These are phyloP conservation scores for Clonostachys rosea DNA, from an alignment of 2,329 filamentous ascomycete genomes.

Conservation along the genomic window DNA sequence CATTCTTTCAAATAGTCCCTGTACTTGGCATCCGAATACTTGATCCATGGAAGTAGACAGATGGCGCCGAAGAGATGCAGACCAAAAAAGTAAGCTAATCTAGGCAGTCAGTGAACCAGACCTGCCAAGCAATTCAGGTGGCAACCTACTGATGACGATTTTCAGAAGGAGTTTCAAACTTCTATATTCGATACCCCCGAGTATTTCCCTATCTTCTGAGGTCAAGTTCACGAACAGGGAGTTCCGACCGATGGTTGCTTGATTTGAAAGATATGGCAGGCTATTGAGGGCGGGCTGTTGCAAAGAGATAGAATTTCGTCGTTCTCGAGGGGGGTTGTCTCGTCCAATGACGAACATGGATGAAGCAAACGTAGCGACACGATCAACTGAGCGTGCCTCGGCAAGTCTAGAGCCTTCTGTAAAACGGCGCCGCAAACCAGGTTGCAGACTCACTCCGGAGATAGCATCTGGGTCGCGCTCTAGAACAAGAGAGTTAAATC, in stretches of 20 bases:
- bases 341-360: conserved; percentile 32
- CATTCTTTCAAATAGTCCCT: conserved; percentile 27
- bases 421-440: conserved; percentile 13
- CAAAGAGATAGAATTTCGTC: conserved; percentile 3
- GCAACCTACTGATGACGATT: conserved; percentile 29
- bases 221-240: conserved; percentile 38
- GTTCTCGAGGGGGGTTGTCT: conserved; percentile 8
- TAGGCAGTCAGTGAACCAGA: not conserved
- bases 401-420: conserved; percentile 14
- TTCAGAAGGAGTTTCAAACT: conserved; percentile 42
- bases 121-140: not conserved
- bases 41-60: conserved; percentile 42
- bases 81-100: conserved; percentile 35
- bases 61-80: conserved; percentile 41
- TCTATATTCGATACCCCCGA: conserved; percentile 48
- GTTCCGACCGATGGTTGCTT: conserved; percentile 38
- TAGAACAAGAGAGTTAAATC: no score
- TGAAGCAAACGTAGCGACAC: conserved; percentile 21
- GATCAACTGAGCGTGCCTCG: conserved; percentile 27
- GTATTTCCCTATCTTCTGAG: conserved; percentile 29
- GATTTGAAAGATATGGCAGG: conserved; percentile 32
- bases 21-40: conserved; percentile 30
- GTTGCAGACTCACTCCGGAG: not conserved
- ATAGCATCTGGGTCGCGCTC: no score
- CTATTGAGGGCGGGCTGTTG: conserved; percentile 10